Percentiles rank a stretch among this genome's conserved stretches.
These are phyloP conservation scores for Meyerozyma carpophila DNA, from an alignment of 1,139 yeast species.

Conservation along the genomic window DNA sequence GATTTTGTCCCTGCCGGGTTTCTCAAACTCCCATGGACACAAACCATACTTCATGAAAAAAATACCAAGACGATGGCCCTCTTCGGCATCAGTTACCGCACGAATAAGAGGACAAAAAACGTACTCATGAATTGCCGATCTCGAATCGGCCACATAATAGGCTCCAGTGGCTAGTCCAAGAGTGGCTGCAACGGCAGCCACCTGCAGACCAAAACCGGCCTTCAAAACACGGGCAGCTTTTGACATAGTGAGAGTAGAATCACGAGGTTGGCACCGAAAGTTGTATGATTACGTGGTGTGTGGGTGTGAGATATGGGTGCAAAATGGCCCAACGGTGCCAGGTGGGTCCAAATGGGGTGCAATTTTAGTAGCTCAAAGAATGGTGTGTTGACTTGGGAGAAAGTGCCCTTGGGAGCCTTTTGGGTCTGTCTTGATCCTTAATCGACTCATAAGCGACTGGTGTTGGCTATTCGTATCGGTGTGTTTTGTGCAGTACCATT, in stretches of 20 bases:
- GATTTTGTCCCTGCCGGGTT: constrained; percentile 41
- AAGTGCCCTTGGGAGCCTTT: too few relatives aligned
- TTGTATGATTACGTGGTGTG: background rate
- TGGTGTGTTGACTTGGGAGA: too few relatives aligned
- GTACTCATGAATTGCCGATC: constrained; percentile 80
- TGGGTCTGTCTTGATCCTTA: too few relatives aligned
- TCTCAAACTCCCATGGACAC: constrained; percentile 52
- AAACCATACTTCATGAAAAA: constrained; percentile 63
- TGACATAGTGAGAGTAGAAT: background rate
- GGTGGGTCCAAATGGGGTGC: background rate
- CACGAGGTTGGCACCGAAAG: background rate
- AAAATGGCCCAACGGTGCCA: background rate
- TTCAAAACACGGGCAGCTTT: background rate
- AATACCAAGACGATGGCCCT: constrained; percentile 76
- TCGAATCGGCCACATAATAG: constrained; percentile 61
- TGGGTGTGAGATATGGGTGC: background rate
- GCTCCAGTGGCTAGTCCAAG: constrained; percentile 12
- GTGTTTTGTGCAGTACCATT: background rate
- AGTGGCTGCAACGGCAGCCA: background rate
- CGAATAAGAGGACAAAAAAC: constrained; percentile 73
- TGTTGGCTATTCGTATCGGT: background rate
- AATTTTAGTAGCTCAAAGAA: too few relatives aligned
- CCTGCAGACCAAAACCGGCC: background rate
- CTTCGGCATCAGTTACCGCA: constrained; percentile 71
- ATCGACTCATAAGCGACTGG: too few relatives aligned